These are phyloP conservation scores for thale cress (Arabidopsis thaliana) DNA, from an alignment of 345 rosid genomes.

Conservation along the genomic window DNA sequence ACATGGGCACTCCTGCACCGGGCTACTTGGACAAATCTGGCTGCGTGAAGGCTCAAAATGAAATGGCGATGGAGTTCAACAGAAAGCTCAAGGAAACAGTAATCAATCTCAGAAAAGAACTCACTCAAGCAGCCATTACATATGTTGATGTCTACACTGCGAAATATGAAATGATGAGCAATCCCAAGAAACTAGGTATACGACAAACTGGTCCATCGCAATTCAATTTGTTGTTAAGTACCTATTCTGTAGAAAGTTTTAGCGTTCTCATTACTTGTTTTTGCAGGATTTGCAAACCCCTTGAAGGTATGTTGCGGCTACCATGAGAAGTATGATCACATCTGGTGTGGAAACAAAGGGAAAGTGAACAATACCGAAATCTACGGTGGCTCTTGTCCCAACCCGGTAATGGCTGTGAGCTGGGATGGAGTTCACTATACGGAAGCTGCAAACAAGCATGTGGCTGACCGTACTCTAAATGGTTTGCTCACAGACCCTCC, in stretches of 20 bases:
- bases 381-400: conserved; percentile 58
- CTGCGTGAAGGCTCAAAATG: conserved; percentile 80
- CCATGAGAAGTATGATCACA: conserved; percentile 59
- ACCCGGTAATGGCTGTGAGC: conserved; percentile 55
- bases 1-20: conserved; percentile 64
- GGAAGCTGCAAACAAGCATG: conserved; percentile 72
- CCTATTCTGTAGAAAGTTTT: not conserved
- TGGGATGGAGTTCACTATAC: conserved; percentile 81
- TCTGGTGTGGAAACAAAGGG: conserved; percentile 74
- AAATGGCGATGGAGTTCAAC: conserved; percentile 78
- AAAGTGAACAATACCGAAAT: conserved; percentile 58
- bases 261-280: not conserved
- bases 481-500: conserved; percentile 73
- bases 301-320: conserved; percentile 70
- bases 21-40: conserved; percentile 71
- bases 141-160: conserved; percentile 83
- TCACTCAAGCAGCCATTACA: conserved; percentile 70
- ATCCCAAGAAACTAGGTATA: conserved; percentile 65
- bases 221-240: not conserved
- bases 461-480: conserved; percentile 61
- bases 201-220: conserved; percentile 4
- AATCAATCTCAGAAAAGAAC: conserved; percentile 58
- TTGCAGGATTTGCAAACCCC: conserved; percentile 64
- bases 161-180: conserved; percentile 72
- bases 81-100: conserved; percentile 67